These are phyloP conservation scores for Diplodia intermedia DNA, from an alignment of 2,329 filamentous ascomycete genomes.

Conservation along the genomic window DNA sequence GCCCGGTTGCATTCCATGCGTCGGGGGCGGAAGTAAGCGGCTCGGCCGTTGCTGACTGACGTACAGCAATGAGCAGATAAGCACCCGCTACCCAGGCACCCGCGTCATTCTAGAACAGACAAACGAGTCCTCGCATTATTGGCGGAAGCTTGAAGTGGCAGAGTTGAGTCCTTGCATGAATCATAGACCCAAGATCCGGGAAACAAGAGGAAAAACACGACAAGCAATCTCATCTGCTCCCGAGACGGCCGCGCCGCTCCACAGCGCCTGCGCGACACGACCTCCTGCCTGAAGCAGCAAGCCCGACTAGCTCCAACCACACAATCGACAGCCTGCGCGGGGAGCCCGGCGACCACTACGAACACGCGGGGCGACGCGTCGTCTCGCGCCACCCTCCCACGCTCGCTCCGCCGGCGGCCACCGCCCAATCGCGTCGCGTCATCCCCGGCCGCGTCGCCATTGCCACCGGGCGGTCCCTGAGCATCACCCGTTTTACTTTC, in stretches of 20 bases:
- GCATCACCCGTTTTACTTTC: neutral
- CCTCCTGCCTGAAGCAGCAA: conserved; percentile 18
- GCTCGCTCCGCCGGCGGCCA: neutral
- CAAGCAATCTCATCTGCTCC: neutral
- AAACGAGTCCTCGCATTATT: neutral
- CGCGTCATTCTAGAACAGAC: conserved; percentile 3
- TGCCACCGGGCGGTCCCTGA: conserved; percentile 1
- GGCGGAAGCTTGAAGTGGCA: neutral
- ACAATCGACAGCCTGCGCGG: neutral
- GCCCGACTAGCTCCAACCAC: neutral
- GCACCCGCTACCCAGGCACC: neutral
- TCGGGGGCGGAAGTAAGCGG: conserved; percentile 3
- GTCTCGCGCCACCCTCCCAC: neutral
- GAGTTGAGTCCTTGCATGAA: neutral
- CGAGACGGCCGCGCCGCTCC: neutral
- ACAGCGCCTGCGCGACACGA: neutral
- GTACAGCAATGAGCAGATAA: conserved; percentile 10
- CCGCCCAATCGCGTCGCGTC: neutral
- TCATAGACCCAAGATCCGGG: neutral
- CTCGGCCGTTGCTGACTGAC: conserved; percentile 1
- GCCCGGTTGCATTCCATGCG: neutral
- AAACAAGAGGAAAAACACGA: neutral
- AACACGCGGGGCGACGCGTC: neutral
- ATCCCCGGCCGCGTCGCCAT: neutral
- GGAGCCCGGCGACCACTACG: neutral